Percentiles rank a stretch among this genome's conserved stretches.
Conservation (phyloP, 805 yeast genomes). For the Barnettozyma botsteinii region DNA sequence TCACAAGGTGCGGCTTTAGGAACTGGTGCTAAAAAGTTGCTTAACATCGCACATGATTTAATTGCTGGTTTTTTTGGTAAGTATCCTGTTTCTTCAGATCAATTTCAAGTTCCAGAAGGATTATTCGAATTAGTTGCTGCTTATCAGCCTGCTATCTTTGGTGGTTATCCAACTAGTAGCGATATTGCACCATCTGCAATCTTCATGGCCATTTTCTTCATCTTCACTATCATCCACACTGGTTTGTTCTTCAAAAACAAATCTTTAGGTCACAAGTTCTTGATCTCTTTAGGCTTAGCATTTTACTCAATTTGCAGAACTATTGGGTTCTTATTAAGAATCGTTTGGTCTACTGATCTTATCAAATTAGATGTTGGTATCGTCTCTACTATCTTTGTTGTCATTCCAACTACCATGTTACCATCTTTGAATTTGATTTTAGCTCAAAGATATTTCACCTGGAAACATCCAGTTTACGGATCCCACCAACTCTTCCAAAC, state of each 20-base stretch:
- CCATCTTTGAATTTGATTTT: conserved; percentile 56
- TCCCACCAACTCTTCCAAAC: conserved; percentile 42
- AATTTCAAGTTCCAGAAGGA: conserved; percentile 14
- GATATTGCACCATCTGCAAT: conserved; percentile 60
- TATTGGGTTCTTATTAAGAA: conserved; percentile 55
- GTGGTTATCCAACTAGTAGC: conserved; percentile 47
- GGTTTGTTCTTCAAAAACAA: conserved; percentile 42
- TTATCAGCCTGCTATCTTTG: conserved; percentile 51
- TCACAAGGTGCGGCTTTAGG: conserved; percentile 25
- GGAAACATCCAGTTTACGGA: conserved; percentile 74
- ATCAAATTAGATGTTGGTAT: conserved; percentile 44
- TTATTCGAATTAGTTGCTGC: conserved; percentile 15
- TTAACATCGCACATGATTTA: conserved; percentile 14
- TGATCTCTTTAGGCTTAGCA: conserved; percentile 45
- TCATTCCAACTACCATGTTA: conserved; percentile 53
- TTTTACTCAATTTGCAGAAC: conserved; percentile 49
- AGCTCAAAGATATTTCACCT: conserved; percentile 69
- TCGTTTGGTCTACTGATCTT: conserved; percentile 51
- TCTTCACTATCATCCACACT: conserved; percentile 41
- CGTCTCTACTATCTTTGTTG: conserved; percentile 49
- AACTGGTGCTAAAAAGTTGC: conserved; percentile 22
- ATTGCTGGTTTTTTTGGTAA: conserved; percentile 19
- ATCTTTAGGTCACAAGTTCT: conserved; percentile 55
- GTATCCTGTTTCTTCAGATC: background rate
- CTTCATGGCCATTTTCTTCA: conserved; percentile 47